These are phyloP conservation scores for Hygrophorus russula DNA, from an alignment of 768 basidiomycete species.

Conservation along the genomic window DNA sequence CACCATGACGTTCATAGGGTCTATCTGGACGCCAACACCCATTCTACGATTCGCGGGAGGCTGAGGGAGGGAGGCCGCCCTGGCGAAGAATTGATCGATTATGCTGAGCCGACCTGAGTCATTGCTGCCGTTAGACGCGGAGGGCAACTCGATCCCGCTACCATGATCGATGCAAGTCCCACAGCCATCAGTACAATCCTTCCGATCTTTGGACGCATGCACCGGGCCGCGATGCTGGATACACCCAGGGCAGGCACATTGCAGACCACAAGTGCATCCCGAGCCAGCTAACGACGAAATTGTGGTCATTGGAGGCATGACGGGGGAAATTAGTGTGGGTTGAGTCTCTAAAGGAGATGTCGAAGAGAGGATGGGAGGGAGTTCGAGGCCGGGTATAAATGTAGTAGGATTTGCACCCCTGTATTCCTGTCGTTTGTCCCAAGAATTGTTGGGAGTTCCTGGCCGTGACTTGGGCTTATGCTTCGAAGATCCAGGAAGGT, in stretches of 20 bases:
- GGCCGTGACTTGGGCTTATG: slow-evolving; percentile 16
- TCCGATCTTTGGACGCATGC: slow-evolving; percentile 33
- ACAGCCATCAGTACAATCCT: slow-evolving; percentile 43
- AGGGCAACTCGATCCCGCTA: slow-evolving; percentile 32
- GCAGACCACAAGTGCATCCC: slow-evolving; percentile 61
- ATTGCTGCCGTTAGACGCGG: slow-evolving; percentile 6
- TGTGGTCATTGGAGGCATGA: slow-evolving; percentile 50
- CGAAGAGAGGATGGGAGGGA: slow-evolving; percentile 36
- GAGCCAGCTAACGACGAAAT: slow-evolving; percentile 52
- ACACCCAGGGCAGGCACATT: slow-evolving; percentile 67
- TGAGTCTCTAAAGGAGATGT: slow-evolving; percentile 14
- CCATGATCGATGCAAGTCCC: slow-evolving; percentile 49
- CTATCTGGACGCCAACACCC: slow-evolving; percentile 21
- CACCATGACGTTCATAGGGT: slow-evolving; percentile 37
- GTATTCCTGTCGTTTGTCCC: too few relatives aligned
- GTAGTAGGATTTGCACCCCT: neutral
- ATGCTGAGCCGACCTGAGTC: slow-evolving; percentile 17
- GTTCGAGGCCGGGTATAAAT: slow-evolving; percentile 21
- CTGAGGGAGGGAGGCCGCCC: slow-evolving; percentile 57
- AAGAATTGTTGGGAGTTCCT: slow-evolving; percentile 13
- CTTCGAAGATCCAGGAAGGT: neutral
- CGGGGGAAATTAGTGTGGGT: slow-evolving; percentile 29
- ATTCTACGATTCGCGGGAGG: slow-evolving; percentile 35
- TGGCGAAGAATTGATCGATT: slow-evolving; percentile 56
- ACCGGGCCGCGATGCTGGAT: slow-evolving; percentile 51